Base-by-base conservation (phyloP, 768 basidiomycete genomes). In the Rhizopogon vinicolor region DNA sequence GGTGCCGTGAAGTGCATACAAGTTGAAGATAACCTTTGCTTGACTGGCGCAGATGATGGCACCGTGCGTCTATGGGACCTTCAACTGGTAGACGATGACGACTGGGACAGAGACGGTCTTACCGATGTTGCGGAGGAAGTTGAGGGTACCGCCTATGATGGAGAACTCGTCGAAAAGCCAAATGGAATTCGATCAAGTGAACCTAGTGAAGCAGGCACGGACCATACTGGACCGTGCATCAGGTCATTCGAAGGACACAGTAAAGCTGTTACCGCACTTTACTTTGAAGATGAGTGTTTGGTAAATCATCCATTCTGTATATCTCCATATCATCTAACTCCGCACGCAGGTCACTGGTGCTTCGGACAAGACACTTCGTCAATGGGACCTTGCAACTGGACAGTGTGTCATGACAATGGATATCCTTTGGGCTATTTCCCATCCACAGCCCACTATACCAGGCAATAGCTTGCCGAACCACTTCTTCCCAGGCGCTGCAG, bases 401-500 rank as follows among this genome's bases (percentile, higher is more conserved):
- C 97, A 98, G 77, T 99, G 97, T 71, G 88, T 98, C 44, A 87
- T 97, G 78, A 96, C 96, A 22, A 99, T 99, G 97, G 97, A 99
- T 71, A 97, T 99, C 60, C 84, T 99, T 25, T 99, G 97, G 97
- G 97, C 96, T 2, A 96, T 98, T 62, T 93, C 93, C 9, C 96
- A 98, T 71, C 86, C 93, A 3, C 79, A 86, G 40, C 67, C 74
- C 25, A 64, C 77, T 10, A 68, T 69, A 14, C 66, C 79, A 19
- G 73, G 76, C 16, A 68, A 63, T 43, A 69, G 72, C 2, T 56
- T 80, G 33, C 70, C 79, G 8, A 75, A 69, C 56, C 75, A 75
- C 57, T 63, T 79, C 14, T 81, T 86, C 62, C 72, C 83, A 28
- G 79, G 81, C 19, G 68, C 80, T 1, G 72, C 80, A 0, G 80